phyloP scores from a whole-genome alignment of 1,139 yeast genomes.

The Magnusiomyces ingens region DNA sequence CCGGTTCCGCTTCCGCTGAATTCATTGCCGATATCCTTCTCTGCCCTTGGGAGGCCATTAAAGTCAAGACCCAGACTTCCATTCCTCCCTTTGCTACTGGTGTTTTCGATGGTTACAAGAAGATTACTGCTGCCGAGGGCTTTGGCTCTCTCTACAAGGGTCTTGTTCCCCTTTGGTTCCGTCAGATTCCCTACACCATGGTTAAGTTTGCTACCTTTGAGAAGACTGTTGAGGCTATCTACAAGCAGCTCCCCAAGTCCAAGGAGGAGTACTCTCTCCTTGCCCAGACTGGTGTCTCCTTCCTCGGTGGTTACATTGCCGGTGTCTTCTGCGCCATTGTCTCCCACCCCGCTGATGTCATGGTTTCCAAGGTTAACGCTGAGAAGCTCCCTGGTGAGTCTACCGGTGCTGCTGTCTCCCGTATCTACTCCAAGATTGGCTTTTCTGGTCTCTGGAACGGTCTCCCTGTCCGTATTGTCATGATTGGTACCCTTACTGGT shows the following conservation, averaged over 20 bases:
- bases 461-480: slow-evolving; percentile 82
- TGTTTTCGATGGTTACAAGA: slow-evolving; percentile 60
- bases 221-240: slow-evolving; percentile 71
- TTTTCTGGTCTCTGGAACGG: slow-evolving; percentile 93
- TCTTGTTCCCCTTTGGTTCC: slow-evolving; percentile 81
- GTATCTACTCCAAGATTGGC: slow-evolving; percentile 78
- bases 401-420: slow-evolving; percentile 55
- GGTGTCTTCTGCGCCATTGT: slow-evolving; percentile 93
- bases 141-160: slow-evolving; percentile 72
- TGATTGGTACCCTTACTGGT: slow-evolving; percentile 96
- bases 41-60: slow-evolving; percentile 91
- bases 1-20: slow-evolving; percentile 90
- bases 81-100: slow-evolving; percentile 70
- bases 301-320: slow-evolving; percentile 90
- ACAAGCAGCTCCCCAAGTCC: slow-evolving; percentile 45
- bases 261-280: slow-evolving; percentile 49
- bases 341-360: slow-evolving; percentile 95
- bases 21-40: slow-evolving; percentile 80
- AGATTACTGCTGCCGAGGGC: slow-evolving; percentile 62
- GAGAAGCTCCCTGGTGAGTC: slow-evolving; percentile 64
- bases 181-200: slow-evolving; percentile 97
- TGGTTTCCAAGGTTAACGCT: slow-evolving; percentile 86
- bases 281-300: slow-evolving; percentile 89
- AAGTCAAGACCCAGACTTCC: slow-evolving; percentile 88
- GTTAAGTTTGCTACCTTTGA: slow-evolving; percentile 92